Evolutionary conservation across 1,284 basidiomycete genomes (phyloP), one percentile per base, ranked within the genome.

Genomic region (Cryptococcus depauperatus): DNA sequence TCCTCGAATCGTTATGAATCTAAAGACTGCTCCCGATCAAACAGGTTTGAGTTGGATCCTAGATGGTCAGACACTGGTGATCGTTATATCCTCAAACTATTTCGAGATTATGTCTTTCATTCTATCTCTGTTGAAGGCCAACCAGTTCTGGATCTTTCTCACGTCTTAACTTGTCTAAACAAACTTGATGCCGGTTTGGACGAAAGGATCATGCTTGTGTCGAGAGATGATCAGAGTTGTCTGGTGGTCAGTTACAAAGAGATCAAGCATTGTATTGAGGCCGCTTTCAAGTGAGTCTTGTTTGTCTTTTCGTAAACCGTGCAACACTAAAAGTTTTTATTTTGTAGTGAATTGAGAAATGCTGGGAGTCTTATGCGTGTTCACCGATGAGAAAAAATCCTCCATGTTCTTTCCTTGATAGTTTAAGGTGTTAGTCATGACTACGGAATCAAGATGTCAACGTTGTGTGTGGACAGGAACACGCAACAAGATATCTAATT

Each of bases 51-150:
- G 41, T 83, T 87, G 43, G 93, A 97, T 64, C 81, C 88, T 2
- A 79, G 91, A 9, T 98, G 93, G 93, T 91, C 91, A 7, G 95
- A 98, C 67, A 96, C 93, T 2, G 95, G 95, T 11, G 95, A 99
- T 64, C 78, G 92, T 48, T 98, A 99, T 67, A 89, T 98, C 60
- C 79, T 98, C 75, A 96, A 95, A 75, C 79, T 99, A 41, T 98
- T 99, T 78, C 80, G 95, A 23, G 95, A 99, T 71, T 92, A 89
- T 62, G 91, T 98, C 35, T 99, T 99, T 73, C 95, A 99, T 67
- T 88, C 93, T 61, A 84, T 95, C 35, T 90, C 95, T 57, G 87
- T 91, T 61, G 79, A 82, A 51, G 88, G 89, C 9, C 82, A 84
- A 48, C 92, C 95, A 0, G 81, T 96, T 10, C 76, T 97, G 44